A percentile compares a stretch with the other conserved stretches of the same genome.
phyloP scores from a whole-genome alignment of 2,329 filamentous ascomycete genomes.

The Sclerotinia spermophila region DNA sequence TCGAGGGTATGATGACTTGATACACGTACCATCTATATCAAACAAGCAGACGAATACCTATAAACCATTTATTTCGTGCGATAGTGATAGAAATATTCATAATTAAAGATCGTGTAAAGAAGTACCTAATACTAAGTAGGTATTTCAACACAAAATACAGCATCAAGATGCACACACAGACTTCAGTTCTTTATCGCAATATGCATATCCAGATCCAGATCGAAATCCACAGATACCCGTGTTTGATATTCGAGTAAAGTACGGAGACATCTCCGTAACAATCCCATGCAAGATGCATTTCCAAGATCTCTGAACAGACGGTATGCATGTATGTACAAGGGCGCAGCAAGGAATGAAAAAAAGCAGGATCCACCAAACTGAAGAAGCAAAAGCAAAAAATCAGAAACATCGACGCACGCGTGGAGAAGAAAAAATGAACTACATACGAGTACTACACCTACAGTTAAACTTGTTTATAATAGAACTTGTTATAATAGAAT shows the following conservation, averaged over 20 bases:
- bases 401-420: neutral
- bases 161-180: neutral
- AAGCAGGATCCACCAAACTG: neutral
- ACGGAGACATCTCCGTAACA: neutral
- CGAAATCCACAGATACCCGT: neutral
- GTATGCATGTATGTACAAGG: too few relatives aligned
- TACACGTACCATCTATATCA: neutral
- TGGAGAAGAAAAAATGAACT: too few relatives aligned
- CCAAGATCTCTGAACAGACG: neutral
- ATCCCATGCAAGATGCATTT: neutral
- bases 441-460: too few relatives aligned
- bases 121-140: neutral
- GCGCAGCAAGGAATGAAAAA: too few relatives aligned
- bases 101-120: neutral
- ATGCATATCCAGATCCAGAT: neutral
- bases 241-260: neutral
- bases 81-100: neutral
- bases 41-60: neutral
- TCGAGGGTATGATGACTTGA: neutral
- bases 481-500: too few relatives aligned
- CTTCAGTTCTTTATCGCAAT: neutral
- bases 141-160: too few relatives aligned
- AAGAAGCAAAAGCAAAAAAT: neutral
- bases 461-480: too few relatives aligned
- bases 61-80: neutral